These are phyloP conservation scores for Curvularia hawaiiensis DNA, from an alignment of 2,329 filamentous ascomycete species.

Conservation along the genomic window DNA sequence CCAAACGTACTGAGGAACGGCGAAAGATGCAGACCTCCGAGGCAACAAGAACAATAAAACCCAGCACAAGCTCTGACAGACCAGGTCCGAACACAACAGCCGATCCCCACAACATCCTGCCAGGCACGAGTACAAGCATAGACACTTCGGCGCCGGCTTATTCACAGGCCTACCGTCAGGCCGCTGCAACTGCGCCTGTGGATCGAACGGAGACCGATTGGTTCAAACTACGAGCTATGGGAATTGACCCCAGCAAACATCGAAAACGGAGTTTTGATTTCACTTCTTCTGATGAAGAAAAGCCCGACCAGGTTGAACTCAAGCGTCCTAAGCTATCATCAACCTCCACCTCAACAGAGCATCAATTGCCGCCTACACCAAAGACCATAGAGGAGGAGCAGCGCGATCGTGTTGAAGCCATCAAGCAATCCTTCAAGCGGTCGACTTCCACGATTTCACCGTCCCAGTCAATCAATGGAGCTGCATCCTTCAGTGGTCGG, in stretches of 20 bases:
- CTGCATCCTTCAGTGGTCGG: constrained; percentile 13
- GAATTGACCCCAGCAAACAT: constrained; percentile 47
- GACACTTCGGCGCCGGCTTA: constrained; percentile 19
- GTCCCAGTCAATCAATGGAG: constrained; percentile 13
- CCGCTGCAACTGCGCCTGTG: constrained; percentile 29
- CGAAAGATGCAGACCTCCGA: constrained; percentile 5
- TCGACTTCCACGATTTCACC: constrained; percentile 20
- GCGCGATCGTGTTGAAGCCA: constrained; percentile 30
- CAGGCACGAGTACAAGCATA: constrained; percentile 10
- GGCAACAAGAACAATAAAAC: not conserved
- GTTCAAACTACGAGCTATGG: constrained; percentile 57
- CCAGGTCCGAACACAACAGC: not conserved
- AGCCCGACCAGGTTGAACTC: constrained; percentile 21
- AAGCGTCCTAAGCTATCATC: constrained; percentile 31
- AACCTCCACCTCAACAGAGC: constrained; percentile 12
- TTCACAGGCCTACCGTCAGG: constrained; percentile 32
- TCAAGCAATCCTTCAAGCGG: constrained; percentile 21
- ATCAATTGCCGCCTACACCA: constrained; percentile 4
- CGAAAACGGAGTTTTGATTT: constrained; percentile 41
- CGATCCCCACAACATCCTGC: constrained; percentile 5
- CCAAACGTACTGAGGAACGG: constrained; percentile 27
- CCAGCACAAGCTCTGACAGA: not conserved
- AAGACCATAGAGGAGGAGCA: constrained; percentile 27
- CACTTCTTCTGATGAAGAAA: constrained; percentile 29
- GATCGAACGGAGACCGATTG: constrained; percentile 57